Base-by-base conservation (phyloP, 139 green algal species). In the Chlorella sp. region DNA sequence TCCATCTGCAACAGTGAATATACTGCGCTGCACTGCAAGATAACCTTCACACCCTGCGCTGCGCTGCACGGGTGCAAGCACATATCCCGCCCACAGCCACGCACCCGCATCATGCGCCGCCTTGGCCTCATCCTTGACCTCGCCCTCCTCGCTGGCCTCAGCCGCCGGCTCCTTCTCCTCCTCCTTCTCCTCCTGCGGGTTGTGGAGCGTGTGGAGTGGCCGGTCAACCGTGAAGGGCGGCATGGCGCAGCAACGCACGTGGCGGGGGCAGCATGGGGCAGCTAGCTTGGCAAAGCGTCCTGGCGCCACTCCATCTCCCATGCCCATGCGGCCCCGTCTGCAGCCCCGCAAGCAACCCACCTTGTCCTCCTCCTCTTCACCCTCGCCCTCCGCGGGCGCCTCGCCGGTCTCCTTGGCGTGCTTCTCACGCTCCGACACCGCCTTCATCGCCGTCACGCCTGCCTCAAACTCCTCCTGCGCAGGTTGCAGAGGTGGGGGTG, bases 401-500 rank as follows among this genome's bases (percentile, higher is more conserved):
- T 80, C 86, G 28, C 88, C 82, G 67, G 86, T 81, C 58, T 90
- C 84, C 84, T 94, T 88, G 34, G 40, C 74, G 19, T 85, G 86
- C 69, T 84, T 88, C 85, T 96, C 90, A 34, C 90, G 89, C 84
- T 92, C 84, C 36, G 89, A 85, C 19, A 96, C 92, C 41, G 90
- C 91, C 40, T 90, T 84, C 87, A 92, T 93, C 56, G 91, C 92
- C 28, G 82, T 86, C 65, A 84, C 88, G 43, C 95, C 95, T 76
- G 91, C 92, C 87, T 98, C 94, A 87, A 98, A 99, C 92, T 98
- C 96, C 81, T 96, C 93, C 77, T 76, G 70, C 40, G 1, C 32
- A 41, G 64, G 7, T 40, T 54, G 46, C n/a, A 54, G 46, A 20
- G 32, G 32, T 17, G 36, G 32, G 20, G 67, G 14, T 24, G 36